A percentile compares a stretch with the other conserved stretches of the same genome.
These are phyloP conservation scores for Allantophomopsis lycopodina DNA, from an alignment of 2,329 filamentous ascomycete genomes.

Conservation along the genomic window DNA sequence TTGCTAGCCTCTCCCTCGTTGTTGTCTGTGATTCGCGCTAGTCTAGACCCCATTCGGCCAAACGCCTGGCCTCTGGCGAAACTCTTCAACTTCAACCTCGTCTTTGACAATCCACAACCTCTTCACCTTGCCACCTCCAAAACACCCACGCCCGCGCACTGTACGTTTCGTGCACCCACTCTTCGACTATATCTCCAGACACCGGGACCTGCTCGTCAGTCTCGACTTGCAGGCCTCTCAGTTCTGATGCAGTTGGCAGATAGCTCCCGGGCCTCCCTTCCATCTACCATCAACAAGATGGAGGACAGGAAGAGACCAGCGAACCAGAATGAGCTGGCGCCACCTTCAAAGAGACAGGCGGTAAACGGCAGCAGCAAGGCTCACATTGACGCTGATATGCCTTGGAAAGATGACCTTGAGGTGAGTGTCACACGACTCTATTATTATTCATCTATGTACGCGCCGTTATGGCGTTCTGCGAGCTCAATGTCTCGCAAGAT, in stretches of 20 bases:
- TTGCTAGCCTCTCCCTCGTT: no score
- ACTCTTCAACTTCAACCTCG: conserved; percentile 1
- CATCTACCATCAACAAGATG: conserved; percentile 86
- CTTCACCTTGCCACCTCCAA: conserved; percentile 1
- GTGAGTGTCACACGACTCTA: conserved; percentile 38
- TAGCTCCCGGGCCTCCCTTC: conserved; percentile 54
- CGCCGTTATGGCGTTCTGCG: conserved; percentile 1
- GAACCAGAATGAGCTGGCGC: conserved; percentile 69
- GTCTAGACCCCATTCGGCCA: background rate
- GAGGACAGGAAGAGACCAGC: conserved; percentile 98
- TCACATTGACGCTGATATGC: conserved; percentile 54
- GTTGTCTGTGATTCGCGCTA: background rate
- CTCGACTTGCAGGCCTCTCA: conserved; percentile 20
- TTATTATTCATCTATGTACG: background rate
- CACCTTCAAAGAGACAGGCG: conserved; percentile 83
- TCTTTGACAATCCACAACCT: conserved; percentile 1
- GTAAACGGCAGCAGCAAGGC: conserved; percentile 65
- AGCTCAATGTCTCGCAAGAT: background rate
- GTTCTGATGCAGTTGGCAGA: conserved; percentile 75
- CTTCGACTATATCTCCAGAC: no score
- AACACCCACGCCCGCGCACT: background rate
- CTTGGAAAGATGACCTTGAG: conserved; percentile 58
- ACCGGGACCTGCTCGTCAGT: no score
- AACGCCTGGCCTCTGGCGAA: no score
- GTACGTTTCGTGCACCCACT: no score